A percentile compares a stretch with the other conserved stretches of the same genome.
Evolutionary conservation across 2,329 filamentous ascomycete species (phyloP).

Genomic region (Aspergillus ruber): DNA sequence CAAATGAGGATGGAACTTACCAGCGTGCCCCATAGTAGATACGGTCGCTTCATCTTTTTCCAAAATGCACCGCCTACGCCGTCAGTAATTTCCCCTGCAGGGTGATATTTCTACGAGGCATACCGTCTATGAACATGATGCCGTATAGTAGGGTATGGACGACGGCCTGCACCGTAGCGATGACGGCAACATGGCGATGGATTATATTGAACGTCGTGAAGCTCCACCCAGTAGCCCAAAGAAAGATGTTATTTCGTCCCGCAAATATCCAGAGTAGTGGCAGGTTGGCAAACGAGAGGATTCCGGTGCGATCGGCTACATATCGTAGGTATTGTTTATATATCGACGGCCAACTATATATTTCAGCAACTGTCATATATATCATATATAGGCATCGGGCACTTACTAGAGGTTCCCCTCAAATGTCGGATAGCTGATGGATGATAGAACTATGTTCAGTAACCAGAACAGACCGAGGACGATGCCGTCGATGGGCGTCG

Average conservation of each 20-base stretch:
- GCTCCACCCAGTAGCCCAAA: conserved; percentile 64
- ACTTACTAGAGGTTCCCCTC: conserved; percentile 44
- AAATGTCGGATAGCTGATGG: conserved; percentile 41
- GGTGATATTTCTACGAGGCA: neutral
- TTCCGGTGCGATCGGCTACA: conserved; percentile 57
- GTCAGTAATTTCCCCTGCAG: neutral
- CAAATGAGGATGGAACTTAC: conserved; percentile 9
- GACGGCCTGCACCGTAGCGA: conserved; percentile 56
- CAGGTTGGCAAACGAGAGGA: conserved; percentile 58
- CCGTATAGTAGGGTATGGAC: conserved; percentile 58
- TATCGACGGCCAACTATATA: conserved; percentile 20
- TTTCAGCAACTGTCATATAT: conserved; percentile 2
- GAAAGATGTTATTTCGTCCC: conserved; percentile 59
- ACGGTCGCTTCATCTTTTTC: conserved; percentile 21
- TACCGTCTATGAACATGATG: conserved; percentile 26
- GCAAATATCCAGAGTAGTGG: conserved; percentile 62
- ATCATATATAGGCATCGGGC: neutral
- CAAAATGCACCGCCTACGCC: conserved; percentile 17
- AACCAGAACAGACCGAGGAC: conserved; percentile 40
- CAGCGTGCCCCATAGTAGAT: conserved; percentile 25
- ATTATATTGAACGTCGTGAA: conserved; percentile 62
- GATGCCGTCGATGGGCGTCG: conserved; percentile 43
- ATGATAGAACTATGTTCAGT: conserved; percentile 39
- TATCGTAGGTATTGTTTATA: conserved; percentile 46
- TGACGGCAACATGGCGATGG: conserved; percentile 60